Evolutionary conservation across 257 asterid species (phyloP), one percentile per base, ranked within the genome.

Genomic region (Euphrasia confusa): DNA sequence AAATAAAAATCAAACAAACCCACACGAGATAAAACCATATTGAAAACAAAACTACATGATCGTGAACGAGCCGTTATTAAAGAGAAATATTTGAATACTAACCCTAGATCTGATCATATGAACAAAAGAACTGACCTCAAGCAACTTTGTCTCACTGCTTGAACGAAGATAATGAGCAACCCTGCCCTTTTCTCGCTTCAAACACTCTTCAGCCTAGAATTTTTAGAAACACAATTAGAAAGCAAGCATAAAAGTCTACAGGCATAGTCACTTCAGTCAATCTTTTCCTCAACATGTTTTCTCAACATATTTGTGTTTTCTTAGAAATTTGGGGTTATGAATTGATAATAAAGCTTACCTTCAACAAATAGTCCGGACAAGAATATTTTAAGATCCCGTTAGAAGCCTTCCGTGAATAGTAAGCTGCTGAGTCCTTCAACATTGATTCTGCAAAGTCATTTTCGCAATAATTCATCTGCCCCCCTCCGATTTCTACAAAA

Each of bases 401-500:
- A 49, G 99, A 93, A 67, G 99, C 99, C 76, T 93, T 93, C 69
- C 96, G 80, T 66, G 99, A 93, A 75, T 93, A 89, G 83, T 93
- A 89, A 58, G 96, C 87, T 24, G 99, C 95, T 2, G 94, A 81
- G 73, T 82, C 97, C 73, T 74, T 78, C 69, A 93, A 75, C 97
- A 21, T 21, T 21, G 24, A 21, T 21, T 21, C 24, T 21, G 0
- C 24, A 21, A 21, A 21, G 24, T 21, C 96, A 47, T 79, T 85
- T 65, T 87, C 96, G 72, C 89, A 93, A 65, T 66, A 63, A 61
- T 85, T 83, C 99, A 93, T 93, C 79, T 72, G 83, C 44, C 96
- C 96, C 99, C 99, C 96, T 97, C 99, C 96, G 60, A 89, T 89
- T 78, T 93, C 99, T 64, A 93, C 97, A 75, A 93, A 93, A 69